Evolutionary conservation across 495 filamentous ascomycete genomes (phyloP), one percentile per base, ranked within the genome.

Genomic region (Jackrogersella minutella): DNA sequence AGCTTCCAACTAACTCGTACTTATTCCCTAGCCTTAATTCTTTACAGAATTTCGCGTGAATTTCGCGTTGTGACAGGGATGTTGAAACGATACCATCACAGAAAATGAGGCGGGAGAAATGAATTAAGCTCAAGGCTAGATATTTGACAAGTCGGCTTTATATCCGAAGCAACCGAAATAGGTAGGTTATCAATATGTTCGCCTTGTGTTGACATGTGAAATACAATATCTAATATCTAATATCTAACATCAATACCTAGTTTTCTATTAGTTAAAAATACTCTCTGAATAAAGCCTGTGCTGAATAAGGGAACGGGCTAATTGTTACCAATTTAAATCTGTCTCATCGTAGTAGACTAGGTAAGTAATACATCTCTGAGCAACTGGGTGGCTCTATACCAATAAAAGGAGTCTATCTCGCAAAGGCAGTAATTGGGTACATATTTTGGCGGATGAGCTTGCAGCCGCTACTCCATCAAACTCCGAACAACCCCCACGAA

Each of bases 91-190:
- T 22, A 17, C 66, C 60, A 64, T 60, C 21, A 17, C 19, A 30
- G 52, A 64, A 64, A 69, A 57, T 64, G 61, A 69, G 66, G 66
- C 66, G 61, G n/a, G 30, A 64, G 60, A 69, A 64, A 64, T 64
- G 61, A 64, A 51, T 3, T n/a, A n/a, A n/a, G n/a, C n/a, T n/a
- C 39, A 1, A 24, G 11, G 21, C 21, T 43, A 50, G n/a, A n/a
- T 30, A 3, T 63, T 34, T 41, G 30, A 47, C 14, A 55, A 44
- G 49, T 49, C 33, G 19, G 21, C 22, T 44, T 34, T 26, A 26
- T 36, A 14, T 40, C 16, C 26, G 36, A 14, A 31, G 11, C 5
- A 46, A 53, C 37, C 31, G 31, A 43, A 26, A 47, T 26, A 30
- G 26, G 26, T 30, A 7, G 7, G 7, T 3, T 30, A 30, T 30